phyloP scores from a whole-genome alignment of 768 basidiomycete genomes.

The Hygrophorus russula region DNA sequence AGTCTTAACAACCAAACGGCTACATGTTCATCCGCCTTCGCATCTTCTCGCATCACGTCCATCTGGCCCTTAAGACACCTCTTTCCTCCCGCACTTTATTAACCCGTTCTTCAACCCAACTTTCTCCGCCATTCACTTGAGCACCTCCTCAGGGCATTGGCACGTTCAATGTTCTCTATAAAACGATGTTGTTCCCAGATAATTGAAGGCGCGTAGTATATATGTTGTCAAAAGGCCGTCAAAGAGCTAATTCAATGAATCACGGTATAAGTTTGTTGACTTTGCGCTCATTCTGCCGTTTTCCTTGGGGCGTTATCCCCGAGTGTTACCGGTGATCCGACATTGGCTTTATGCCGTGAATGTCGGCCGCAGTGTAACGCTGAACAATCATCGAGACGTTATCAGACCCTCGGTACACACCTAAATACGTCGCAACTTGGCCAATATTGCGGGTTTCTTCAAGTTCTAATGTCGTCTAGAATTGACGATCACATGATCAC shows the following conservation, averaged over 20 bases:
- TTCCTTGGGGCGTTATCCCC: neutral
- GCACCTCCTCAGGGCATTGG: conserved; percentile 15
- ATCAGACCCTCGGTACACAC: too few species aligned
- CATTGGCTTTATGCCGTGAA: too few species aligned
- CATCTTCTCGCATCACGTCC: conserved; percentile 5
- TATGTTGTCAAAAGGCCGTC: conserved; percentile 29
- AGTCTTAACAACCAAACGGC: neutral
- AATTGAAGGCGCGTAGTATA: conserved; percentile 29
- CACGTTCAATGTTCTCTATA: conserved; percentile 23
- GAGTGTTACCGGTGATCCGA: too few species aligned
- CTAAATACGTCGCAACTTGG: too few species aligned
- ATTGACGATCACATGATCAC: too few species aligned
- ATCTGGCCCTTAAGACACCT: conserved; percentile 12
- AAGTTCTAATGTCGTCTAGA: too few species aligned
- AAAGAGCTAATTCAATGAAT: conserved; percentile 25
- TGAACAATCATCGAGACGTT: too few species aligned
- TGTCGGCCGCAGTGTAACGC: too few species aligned
- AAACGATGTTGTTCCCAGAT: conserved; percentile 26
- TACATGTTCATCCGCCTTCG: neutral
- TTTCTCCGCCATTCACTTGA: conserved; percentile 13
- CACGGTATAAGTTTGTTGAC: conserved; percentile 15
- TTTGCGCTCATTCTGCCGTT: neutral
- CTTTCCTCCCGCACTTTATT: conserved; percentile 15
- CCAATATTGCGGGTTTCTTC: too few species aligned
- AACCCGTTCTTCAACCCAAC: conserved; percentile 13